Percentiles rank a stretch among this genome's conserved stretches.
phyloP scores from a whole-genome alignment of 768 basidiomycete genomes.

The Artomyces pyxidatus region DNA sequence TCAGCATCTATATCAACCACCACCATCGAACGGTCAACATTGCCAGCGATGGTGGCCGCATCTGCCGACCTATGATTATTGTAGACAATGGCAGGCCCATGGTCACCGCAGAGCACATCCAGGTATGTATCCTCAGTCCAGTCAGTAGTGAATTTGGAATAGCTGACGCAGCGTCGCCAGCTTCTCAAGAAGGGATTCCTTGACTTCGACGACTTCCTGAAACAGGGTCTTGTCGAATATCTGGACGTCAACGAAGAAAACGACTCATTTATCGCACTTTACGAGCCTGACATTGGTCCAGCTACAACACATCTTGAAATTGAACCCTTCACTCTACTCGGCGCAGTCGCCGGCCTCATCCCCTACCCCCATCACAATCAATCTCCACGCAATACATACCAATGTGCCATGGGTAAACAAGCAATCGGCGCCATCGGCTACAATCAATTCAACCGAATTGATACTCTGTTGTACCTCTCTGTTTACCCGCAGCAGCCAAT shows the following conservation, averaged over 20 bases:
- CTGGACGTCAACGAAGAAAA: slow-evolving; percentile 99
- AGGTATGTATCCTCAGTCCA: slow-evolving; percentile 36
- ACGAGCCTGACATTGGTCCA: slow-evolving; percentile 78
- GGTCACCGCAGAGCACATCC: slow-evolving; percentile 75
- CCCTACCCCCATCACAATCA: slow-evolving; percentile 99
- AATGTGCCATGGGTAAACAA: slow-evolving; percentile 99
- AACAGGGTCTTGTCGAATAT: slow-evolving; percentile 91
- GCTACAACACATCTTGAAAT: slow-evolving; percentile 95
- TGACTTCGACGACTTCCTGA: slow-evolving; percentile 91
- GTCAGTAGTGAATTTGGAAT: neutral
- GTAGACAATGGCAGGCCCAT: slow-evolving; percentile 74
- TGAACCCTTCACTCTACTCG: slow-evolving; percentile 95
- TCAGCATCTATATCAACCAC: slow-evolving; percentile 92
- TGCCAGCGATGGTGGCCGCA: slow-evolving; percentile 94
- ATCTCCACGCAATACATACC: slow-evolving; percentile 97
- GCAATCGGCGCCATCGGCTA: slow-evolving; percentile 98
- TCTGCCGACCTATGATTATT: slow-evolving; percentile 96
- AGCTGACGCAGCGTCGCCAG: slow-evolving; percentile 30
- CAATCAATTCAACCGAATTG: slow-evolving; percentile 96
- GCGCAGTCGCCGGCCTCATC: slow-evolving; percentile 96
- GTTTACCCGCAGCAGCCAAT: slow-evolving; percentile 99
- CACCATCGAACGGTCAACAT: slow-evolving; percentile 94
- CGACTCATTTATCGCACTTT: slow-evolving; percentile 91
- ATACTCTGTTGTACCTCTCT: slow-evolving; percentile 94
- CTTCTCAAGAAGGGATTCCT: slow-evolving; percentile 71